Base-by-base conservation (phyloP, 2,329 filamentous ascomycete genomes). In the Colletotrichum coccodes region DNA sequence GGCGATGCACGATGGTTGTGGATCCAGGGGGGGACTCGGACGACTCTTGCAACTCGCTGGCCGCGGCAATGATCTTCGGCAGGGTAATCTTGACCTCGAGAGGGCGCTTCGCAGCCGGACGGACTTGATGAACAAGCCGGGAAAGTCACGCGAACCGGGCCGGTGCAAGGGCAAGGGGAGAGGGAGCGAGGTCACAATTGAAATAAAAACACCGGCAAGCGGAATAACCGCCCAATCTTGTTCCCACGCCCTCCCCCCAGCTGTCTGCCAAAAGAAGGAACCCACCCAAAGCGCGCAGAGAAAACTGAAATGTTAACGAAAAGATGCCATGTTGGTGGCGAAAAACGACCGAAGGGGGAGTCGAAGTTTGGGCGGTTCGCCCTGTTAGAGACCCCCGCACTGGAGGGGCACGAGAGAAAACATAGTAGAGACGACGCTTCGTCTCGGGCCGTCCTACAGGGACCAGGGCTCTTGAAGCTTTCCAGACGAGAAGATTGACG, bases 401-500 rank as follows among this genome's bases (percentile, higher is more conserved):
- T 36, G 34, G 42, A 60, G 56, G 40, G 47, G 49, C 38, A 30
- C 18, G 44, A 32, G 28, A 21, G 44, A 16, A 7, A 40, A 28
- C 23, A 11, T 38, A 53, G 32, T n/a, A 63, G 34, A 28, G 58
- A 57, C 18, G 34, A 59, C 32, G 40, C 50, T 53, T 69, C 61
- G 49, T 66, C 42, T 69, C 66, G 66, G 66, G 47, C 66, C 66
- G 66, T 28, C 56, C 49, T 56, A 66, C 66, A 66, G 64, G 66
- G 61, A 66, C 62, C 61, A 23, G 61, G 66, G 49, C 28, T 30
- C 47, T 11, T 49, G 12, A 49, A 38, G 34, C 12, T 52, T 60
- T 54, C 54, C 23, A 56, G 32, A 56, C 49, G 40, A 42, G 49
- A 34, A 34, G 30, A 36, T 47, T 9, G 40, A 34, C 18, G 34